Conservation (phyloP, 176 grass and related monocot species). For the Avena eriantha region DNA sequence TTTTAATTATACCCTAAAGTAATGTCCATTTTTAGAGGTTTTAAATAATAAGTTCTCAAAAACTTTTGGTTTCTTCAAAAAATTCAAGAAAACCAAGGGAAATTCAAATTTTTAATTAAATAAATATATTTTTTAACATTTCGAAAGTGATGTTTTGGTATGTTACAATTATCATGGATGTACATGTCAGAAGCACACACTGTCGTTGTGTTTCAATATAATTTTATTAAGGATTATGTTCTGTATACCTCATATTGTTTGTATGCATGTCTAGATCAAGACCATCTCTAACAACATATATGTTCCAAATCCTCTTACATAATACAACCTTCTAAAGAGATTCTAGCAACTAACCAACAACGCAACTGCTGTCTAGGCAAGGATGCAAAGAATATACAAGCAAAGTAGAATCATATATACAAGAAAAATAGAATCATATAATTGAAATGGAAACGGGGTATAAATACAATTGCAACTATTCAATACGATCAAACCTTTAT, state of each 20-base stretch:
- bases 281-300: not conserved
- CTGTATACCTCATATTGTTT: not conserved
- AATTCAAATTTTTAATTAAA: no score
- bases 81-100: no score
- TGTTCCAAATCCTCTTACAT: not conserved
- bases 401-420: not conserved
- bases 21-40: no score
- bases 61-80: no score
- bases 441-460: not conserved
- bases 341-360: not conserved
- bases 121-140: not conserved
- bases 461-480: not conserved
- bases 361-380: not conserved
- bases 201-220: not conserved
- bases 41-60: no score
- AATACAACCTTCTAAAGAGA: not conserved
- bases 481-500: not conserved
- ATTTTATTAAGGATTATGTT: not conserved
- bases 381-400: not conserved
- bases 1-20: no score
- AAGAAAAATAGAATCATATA: not conserved
- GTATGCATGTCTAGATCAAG: not conserved
- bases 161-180: not conserved
- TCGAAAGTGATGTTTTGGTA: not conserved
- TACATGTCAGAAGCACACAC: not conserved